A percentile compares a stretch with the other conserved stretches of the same genome.
phyloP scores from a whole-genome alignment of 345 rosid species.

The Arabidopsis suecica region DNA sequence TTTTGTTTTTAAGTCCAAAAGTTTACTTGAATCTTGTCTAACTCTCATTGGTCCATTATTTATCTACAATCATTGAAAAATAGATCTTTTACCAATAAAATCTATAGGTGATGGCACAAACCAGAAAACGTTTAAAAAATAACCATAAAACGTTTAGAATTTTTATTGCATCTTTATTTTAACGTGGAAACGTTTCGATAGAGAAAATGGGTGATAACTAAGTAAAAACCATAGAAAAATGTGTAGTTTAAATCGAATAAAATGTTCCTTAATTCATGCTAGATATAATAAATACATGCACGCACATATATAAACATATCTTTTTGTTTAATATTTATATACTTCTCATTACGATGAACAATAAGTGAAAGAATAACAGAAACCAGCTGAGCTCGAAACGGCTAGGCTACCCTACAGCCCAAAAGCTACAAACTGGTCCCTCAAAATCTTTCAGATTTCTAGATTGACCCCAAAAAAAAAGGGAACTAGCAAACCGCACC shows the following conservation, averaged over 20 bases:
- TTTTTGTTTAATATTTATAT: slow-evolving; percentile 25
- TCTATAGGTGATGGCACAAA: slow-evolving; percentile 19
- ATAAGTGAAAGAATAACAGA: slow-evolving; percentile 55
- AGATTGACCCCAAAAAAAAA: slow-evolving; percentile 44
- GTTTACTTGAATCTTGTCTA: slow-evolving; percentile 26
- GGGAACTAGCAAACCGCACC: slow-evolving; percentile 34
- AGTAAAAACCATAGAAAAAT: background rate
- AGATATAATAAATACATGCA: background rate
- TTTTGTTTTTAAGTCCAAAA: slow-evolving; percentile 28
- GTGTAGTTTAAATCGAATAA: background rate
- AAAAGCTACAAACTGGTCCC: slow-evolving; percentile 71
- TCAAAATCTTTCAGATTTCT: slow-evolving; percentile 50
- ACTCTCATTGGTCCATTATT: slow-evolving; percentile 37
- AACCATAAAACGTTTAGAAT: slow-evolving; percentile 19
- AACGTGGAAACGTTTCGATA: too few relatives aligned
- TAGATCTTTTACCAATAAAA: slow-evolving; percentile 23
- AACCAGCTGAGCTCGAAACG: slow-evolving; percentile 76
- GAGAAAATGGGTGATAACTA: too few relatives aligned
- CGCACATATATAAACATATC: background rate
- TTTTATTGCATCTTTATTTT: too few relatives aligned
- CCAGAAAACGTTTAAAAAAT: slow-evolving; percentile 26
- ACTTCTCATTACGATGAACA: slow-evolving; percentile 41
- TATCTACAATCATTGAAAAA: slow-evolving; percentile 20
- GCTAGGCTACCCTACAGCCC: slow-evolving; percentile 51
- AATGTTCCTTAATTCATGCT: slow-evolving; percentile 8